Evolutionary conservation across 2,329 filamentous ascomycete genomes (phyloP), one percentile per base, ranked within the genome.

Genomic region (Alternaria consortialis): DNA sequence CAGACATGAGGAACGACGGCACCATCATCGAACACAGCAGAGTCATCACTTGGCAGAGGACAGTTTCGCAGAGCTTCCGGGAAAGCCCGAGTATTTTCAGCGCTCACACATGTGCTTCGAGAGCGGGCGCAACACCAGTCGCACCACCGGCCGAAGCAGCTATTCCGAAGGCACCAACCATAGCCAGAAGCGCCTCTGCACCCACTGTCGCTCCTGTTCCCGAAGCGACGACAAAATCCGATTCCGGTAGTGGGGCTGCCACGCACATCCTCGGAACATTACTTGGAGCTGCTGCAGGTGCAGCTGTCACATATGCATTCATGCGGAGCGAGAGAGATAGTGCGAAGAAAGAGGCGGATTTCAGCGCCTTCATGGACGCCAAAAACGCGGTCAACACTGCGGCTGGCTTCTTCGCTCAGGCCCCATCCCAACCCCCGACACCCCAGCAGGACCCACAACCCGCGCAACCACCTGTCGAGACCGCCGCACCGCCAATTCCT

Each of bases 211-310:
- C 56, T 37, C 42, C 66, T 37, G 68, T 74, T 39, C 66, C 70
- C 39, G 70, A 74, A 51, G 67, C 62, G 5, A 55, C 66, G 27
- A 63, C 73, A 42, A 65, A 72, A 29, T 65, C 69, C 17, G 77
- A 76, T 46, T 65, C 60, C 48, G 75, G 83, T 47, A 79, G 86
- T 5, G 79, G 86, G 39, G 84, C 83, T 51, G 84, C 87, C 40
- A 89, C 89, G 67, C 86, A 87, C 20, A 84, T 94, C 42, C 84
- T 95, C 46, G 91, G 92, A 7, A 90, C 91, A 7, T 82, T 96
- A 11, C 84, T 97, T 50, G 92, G 92, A 43, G 91, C 91, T 32
- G 92, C 91, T 15, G 91, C 91, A 17, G 91, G 91, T 39, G 91
- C 90, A 36, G 91, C 90, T 9, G 82, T 91, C 40, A 90, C 91